phyloP scores from a whole-genome alignment of 2,329 filamentous ascomycete genomes.

The Pestalotiopsis fici region DNA sequence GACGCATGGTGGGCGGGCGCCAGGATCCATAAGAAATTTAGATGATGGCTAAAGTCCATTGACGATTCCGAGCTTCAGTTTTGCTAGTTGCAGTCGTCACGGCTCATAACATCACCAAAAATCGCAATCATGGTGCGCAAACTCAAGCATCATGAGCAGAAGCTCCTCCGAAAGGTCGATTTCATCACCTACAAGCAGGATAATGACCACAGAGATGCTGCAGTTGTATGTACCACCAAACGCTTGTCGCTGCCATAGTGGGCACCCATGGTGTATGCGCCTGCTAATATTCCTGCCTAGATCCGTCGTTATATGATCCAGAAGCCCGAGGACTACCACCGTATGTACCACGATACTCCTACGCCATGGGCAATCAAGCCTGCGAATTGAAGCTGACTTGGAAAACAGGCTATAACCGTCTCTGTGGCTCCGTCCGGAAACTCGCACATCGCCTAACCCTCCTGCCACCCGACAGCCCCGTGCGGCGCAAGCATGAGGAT shows the following conservation, averaged over 20 bases:
- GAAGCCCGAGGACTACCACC: constrained; percentile 82
- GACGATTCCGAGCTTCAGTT: background rate
- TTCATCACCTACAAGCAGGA: constrained; percentile 94
- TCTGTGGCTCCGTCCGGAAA: constrained; percentile 83
- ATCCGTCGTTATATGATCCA: constrained; percentile 79
- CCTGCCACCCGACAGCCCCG: constrained; percentile 76
- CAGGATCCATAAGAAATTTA: background rate
- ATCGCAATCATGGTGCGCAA: constrained; percentile 78
- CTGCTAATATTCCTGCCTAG: background rate
- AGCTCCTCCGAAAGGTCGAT: constrained; percentile 90
- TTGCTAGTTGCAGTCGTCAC: background rate
- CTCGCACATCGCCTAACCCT: constrained; percentile 86
- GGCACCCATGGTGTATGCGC: background rate
- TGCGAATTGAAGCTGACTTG: constrained; percentile 14
- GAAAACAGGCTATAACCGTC: constrained; percentile 46
- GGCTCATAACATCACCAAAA: background rate
- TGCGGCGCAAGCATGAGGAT: constrained; percentile 81
- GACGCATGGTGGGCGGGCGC: background rate
- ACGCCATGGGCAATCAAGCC: background rate
- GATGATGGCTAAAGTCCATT: background rate
- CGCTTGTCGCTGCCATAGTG: background rate
- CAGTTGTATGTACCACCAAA: constrained; percentile 19
- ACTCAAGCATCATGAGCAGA: constrained; percentile 96
- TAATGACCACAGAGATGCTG: constrained; percentile 79
- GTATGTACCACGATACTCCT: constrained; percentile 19